Conservation (phyloP, 169 alveolate species). For the Plasmodium relictum region DNA sequence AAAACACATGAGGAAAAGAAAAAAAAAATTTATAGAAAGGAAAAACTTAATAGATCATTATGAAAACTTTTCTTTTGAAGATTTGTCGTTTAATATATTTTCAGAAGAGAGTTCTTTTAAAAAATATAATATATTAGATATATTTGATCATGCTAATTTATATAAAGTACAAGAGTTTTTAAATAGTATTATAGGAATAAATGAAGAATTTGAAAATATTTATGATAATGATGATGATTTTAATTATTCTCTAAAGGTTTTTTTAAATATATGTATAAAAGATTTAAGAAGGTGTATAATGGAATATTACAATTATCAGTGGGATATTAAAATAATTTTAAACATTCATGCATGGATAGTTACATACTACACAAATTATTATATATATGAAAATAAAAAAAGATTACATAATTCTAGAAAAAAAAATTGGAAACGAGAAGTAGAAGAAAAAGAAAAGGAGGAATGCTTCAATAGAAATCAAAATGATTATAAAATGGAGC, state of each 20-base stretch:
- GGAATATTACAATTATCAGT: constrained; percentile 28
- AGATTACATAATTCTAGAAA: constrained; percentile 23
- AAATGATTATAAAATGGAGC: background rate
- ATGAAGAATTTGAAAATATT: constrained; percentile 58
- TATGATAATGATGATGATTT: constrained; percentile 50
- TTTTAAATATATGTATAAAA: constrained; percentile 60
- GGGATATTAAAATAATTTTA: constrained; percentile 63
- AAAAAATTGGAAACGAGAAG: background rate
- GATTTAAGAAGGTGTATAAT: constrained; percentile 58
- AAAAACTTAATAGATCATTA: constrained; percentile 60
- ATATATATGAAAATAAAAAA: constrained; percentile 50
- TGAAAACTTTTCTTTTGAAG: constrained; percentile 59
- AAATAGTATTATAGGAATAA: constrained; percentile 56
- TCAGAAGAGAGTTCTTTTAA: constrained; percentile 22
- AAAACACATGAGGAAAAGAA: constrained; percentile 63
- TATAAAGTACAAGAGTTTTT: constrained; percentile 57
- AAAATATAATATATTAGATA: constrained; percentile 38
- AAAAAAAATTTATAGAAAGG: constrained; percentile 52
- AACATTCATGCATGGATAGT: constrained; percentile 75
- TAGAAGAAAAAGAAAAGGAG: background rate
- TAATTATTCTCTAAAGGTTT: constrained; percentile 40
- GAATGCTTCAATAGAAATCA: background rate
- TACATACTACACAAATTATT: constrained; percentile 59
- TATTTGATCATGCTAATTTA: constrained; percentile 42
- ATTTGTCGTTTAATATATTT: constrained; percentile 58